Base-by-base conservation (phyloP, 2,329 filamentous ascomycete species). In the Triangularia verruculosa region DNA sequence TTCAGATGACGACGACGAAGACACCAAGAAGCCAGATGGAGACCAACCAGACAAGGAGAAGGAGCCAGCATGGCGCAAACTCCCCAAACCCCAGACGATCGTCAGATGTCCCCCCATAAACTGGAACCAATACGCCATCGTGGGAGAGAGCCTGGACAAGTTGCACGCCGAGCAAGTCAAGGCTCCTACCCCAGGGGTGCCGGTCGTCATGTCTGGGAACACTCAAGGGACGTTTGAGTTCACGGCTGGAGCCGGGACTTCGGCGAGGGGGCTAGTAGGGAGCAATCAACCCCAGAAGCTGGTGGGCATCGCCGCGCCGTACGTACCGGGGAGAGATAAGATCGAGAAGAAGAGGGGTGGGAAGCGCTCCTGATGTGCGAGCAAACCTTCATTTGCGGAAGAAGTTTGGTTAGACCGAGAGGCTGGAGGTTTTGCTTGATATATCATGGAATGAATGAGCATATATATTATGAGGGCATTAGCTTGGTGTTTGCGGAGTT, bases 121-220 rank as follows among this genome's bases (percentile, higher is more conserved):
- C 79, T 98, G 94, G 94, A 86, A 88, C 12, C 93, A 97, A 73
- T 98, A 98, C 75, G 91, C 92, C 70, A 83, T 97, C n/a, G 87
- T 95, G 2, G 93, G 92, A 57, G 89, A 91, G 64, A 86, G 91
- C 1, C 81, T 97, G 34, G 92, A 97, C 75, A 90, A 88, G 74
- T 80, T 97, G 67, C 93, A 97, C 74, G 84, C 87, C 58, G 91
- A 96, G 72, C 93, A 97, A 77, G 78, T 88, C 59, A 78, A 80
- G 57, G 83, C 85, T 61, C 93, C 92, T 1, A 78, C 77, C 8
- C 80, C 83, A 47, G 86, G 86, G 1, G 74, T 74, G 13, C 86
- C 86, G 0, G 82, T 81, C 17, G 72, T 68, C 6, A 58, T 77
- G 5, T 71, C 71, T 2, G 66, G 72, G 1, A 20, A n/a, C 8